Evolutionary conservation across 208 protist genomes (phyloP), one percentile per base, ranked within the genome.

Genomic region (Leishmania martiniquensis): DNA sequence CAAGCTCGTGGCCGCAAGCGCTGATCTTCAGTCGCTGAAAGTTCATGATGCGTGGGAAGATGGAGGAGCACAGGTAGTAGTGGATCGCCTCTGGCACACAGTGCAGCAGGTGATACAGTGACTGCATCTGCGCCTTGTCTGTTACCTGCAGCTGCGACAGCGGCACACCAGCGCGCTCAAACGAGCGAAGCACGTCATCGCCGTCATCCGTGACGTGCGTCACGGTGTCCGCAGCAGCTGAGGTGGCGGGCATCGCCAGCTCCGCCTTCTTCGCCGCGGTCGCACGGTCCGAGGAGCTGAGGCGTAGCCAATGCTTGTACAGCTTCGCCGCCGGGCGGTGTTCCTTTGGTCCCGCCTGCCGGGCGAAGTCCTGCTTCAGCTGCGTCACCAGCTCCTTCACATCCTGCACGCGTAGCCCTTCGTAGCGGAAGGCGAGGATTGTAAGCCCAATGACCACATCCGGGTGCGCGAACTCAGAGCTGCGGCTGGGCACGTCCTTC

Each of bases 391-490:
- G 80, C 60, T 81, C 86, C 54, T 85, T 77, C 66, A 98, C 82
- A 76, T 99, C 97, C 55, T 77, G 65, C 63, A 83, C 73, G 1
- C 97, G 90, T 72, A 99, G 87, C 5, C 97, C 97, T 82, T 98
- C 93, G 80, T 98, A 98, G 67, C 95, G 91, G 83, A 93, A 99
- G 57, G 93, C 95, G 15, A 98, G 85, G 25, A 98, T 85, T 13
- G 97, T 98, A 5, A 99, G 89, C 51, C 96, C 96, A 77, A 99
- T 89, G 69, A 98, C 93, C 20, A 98, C 96, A 75, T 99, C 97
- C 20, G 97, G 97, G 74, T 99, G 97, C 13, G 97, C 96, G 73
- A 99, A 99, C 87, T 99, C 98, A 69, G 91, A 97, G 62, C 92
- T 95, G 55, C 88, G 87, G 54, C 95, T 98, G 34, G 98, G 98